phyloP scores from a whole-genome alignment of 179 eudicot species.

The Gypsophila paniculata region DNA sequence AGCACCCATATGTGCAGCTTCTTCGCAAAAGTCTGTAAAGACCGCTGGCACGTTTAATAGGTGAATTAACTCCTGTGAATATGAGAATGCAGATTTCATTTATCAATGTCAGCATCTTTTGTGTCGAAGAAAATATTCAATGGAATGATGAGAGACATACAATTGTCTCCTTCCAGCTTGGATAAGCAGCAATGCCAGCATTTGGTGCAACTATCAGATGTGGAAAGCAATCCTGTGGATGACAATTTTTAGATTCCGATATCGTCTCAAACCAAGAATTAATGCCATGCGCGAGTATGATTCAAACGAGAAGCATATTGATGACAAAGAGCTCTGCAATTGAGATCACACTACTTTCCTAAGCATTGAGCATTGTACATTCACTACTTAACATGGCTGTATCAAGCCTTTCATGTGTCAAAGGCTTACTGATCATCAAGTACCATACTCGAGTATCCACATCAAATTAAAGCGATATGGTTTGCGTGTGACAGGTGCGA shows the following conservation, averaged over 20 bases:
- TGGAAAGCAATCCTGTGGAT: slow-evolving; percentile 56
- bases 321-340: too few species aligned
- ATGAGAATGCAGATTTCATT: neutral
- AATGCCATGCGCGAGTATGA: too few species aligned
- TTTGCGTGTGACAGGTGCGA: neutral
- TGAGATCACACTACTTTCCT: too few species aligned
- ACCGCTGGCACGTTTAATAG: slow-evolving; percentile 57
- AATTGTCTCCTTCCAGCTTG: slow-evolving; percentile 77
- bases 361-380: too few species aligned
- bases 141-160: slow-evolving; percentile 34
- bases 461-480: neutral
- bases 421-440: too few species aligned
- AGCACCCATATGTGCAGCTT: slow-evolving; percentile 77
- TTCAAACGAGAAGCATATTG: too few species aligned
- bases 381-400: too few species aligned
- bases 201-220: slow-evolving; percentile 72
- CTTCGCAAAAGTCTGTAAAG: slow-evolving; percentile 87
- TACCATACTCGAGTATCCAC: neutral
- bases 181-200: slow-evolving; percentile 89
- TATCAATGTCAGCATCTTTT: neutral
- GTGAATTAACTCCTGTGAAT: slow-evolving; percentile 60
- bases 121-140: neutral
- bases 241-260: neutral
- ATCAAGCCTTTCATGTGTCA: too few species aligned
- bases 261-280: too few species aligned